phyloP scores from a whole-genome alignment of 768 basidiomycete genomes.

The Lepiota brunneoincarnata region DNA sequence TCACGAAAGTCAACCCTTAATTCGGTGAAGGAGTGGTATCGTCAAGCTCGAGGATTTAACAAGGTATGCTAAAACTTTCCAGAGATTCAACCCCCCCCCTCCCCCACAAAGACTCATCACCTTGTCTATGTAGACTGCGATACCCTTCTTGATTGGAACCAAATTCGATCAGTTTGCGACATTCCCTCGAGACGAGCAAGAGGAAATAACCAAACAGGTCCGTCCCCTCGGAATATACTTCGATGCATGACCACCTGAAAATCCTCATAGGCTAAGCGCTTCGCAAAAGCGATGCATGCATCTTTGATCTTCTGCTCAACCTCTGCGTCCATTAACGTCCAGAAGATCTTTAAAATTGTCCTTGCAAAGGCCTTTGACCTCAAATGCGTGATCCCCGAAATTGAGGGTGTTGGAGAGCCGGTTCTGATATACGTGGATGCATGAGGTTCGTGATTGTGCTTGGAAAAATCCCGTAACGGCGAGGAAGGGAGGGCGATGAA shows the following conservation, averaged over 20 bases:
- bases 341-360: constrained; percentile 99
- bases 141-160: constrained; percentile 97
- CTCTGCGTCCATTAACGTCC: constrained; percentile 97
- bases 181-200: constrained; percentile 96
- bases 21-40: constrained; percentile 99
- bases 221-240: constrained; percentile 15
- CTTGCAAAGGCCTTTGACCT: constrained; percentile 97
- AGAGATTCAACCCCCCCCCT: background rate
- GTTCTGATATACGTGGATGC: constrained; percentile 92
- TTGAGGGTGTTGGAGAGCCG: constrained; percentile 95
- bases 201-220: constrained; percentile 98
- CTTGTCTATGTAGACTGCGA: constrained; percentile 73
- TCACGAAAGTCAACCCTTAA: constrained; percentile 96
- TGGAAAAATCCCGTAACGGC: background rate
- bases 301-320: constrained; percentile 99
- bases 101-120: background rate
- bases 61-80: constrained; percentile 62
- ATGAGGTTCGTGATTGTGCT: constrained; percentile 24
- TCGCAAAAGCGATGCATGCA: constrained; percentile 98
- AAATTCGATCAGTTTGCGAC: constrained; percentile 98
- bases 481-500: constrained; percentile 1
- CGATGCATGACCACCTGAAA: constrained; percentile 8
- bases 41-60: constrained; percentile 98
- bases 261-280: constrained; percentile 80
- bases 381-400: constrained; percentile 98